Conservation (phyloP, 148 eudicot species). For the Polygonum aviculare region DNA sequence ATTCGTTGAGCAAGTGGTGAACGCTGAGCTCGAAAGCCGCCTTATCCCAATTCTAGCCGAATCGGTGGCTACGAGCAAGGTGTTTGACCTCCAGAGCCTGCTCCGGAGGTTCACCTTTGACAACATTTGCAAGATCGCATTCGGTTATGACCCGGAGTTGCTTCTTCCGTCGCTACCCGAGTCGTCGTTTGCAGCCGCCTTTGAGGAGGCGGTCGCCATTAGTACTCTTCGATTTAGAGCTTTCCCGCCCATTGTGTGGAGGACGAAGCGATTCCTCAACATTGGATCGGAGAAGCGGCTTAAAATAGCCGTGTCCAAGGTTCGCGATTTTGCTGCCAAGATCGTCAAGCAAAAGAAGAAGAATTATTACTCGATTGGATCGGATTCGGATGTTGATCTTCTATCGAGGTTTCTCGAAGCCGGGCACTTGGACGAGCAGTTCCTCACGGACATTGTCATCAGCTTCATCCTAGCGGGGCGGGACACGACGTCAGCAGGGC, state of each 20-base stretch:
- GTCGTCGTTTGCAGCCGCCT: conserved; percentile 5
- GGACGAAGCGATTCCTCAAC: background rate
- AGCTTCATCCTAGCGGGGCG: conserved; percentile 1
- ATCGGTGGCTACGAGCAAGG: conserved; percentile 10
- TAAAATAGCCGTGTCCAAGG: background rate
- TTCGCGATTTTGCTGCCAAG: conserved; percentile 5
- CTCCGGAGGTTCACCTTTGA: conserved; percentile 21
- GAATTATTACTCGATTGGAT: background rate
- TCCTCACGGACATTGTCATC: conserved; percentile 23
- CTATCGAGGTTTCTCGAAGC: conserved; percentile 36
- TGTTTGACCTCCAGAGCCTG: conserved; percentile 24
- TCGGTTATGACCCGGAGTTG: conserved; percentile 7
- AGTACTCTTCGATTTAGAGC: conserved; percentile 9
- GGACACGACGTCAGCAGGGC: background rate
- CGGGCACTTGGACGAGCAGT: conserved; percentile 29
- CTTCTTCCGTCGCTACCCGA: conserved; percentile 17
- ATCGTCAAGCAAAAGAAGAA: conserved; percentile 12
- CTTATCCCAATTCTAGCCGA: conserved; percentile 23
- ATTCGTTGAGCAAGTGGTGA: conserved; percentile 34
- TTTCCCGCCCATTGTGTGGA: background rate
- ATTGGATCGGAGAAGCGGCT: background rate
- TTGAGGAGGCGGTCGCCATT: conserved; percentile 11
- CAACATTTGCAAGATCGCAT: conserved; percentile 8
- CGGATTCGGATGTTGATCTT: conserved; percentile 21
- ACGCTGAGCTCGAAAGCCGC: conserved; percentile 27